Base-by-base conservation (phyloP, 371 early-diverging fungal species). In the Homolaphlyctis polyrhiza region DNA sequence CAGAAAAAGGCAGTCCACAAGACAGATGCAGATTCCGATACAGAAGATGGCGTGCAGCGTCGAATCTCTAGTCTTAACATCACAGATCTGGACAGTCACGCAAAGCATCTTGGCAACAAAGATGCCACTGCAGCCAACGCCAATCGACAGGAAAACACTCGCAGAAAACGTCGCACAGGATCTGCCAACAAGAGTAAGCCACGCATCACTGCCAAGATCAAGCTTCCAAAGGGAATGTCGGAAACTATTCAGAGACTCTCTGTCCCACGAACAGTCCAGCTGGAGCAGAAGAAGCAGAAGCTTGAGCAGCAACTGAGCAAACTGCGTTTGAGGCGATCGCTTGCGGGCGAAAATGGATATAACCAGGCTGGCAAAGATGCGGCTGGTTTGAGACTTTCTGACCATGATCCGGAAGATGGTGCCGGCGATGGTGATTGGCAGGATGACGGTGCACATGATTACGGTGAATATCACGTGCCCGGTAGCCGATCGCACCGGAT, bases 171-270 rank as follows among this genome's bases (percentile, higher is more conserved):
- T 33, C n/a, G n/a, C n/a, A 27, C 55, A 36, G 13, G 48, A 50
- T 63, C 58, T 32, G 32, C 57, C 33, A 36, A 43, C 64, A 45
- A 47, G 30, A 45, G 58, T 50, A 48, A 48, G 45, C 48, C 23
- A 28, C 47, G 48, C 52, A 45, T 27, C 65, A 58, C 32, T 18
- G 30, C 34, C 57, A 28, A 27, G 18, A 58, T 65, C 62, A 64
- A 48, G 23, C 66, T 74, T 8, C 54, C 74, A 6, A 72, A 72
- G 36, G 64, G 39, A 29, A 49, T 77, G 1, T 50, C 59, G 16
- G 67, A 73, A 23, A 69, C 71, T 4, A 74, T 74, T 1, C 51
- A 65, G 27, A 59, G 75, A 21, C 65, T 75, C 11, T 67, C 72
- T 2, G 61, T 70, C 14, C 74, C 74, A 28, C 43, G 71, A 28